Percentiles rank a stretch among this genome's conserved stretches.
Conservation (phyloP, 805 yeast species). For the Yarrowia bubula region DNA sequence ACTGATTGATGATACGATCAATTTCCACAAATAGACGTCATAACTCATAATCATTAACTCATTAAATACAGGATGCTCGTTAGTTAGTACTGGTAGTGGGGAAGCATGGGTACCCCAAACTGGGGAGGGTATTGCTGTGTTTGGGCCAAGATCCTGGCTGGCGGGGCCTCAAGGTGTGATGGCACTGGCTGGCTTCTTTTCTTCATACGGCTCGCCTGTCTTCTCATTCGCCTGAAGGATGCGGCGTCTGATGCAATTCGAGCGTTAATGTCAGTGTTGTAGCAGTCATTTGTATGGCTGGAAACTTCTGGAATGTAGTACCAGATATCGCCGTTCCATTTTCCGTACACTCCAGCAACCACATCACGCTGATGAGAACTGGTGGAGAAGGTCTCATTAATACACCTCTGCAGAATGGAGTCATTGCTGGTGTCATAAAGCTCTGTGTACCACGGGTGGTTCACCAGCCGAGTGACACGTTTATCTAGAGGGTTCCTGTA, state of each 20-base stretch:
- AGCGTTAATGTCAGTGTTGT: not conserved
- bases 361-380: not conserved
- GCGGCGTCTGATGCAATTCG: conserved; percentile 3
- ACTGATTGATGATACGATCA: too few species aligned
- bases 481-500: not conserved
- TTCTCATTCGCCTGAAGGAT: conserved; percentile 2
- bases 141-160: not conserved
- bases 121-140: not conserved
- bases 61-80: not conserved
- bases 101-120: not conserved
- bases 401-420: not conserved
- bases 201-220: not conserved
- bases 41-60: conserved; percentile 16
- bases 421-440: conserved; percentile 6
- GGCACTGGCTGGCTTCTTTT: not conserved
- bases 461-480: not conserved
- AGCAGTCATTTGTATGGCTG: conserved; percentile 5
- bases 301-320: not conserved
- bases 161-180: not conserved
- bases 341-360: not conserved
- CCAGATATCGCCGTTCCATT: conserved; percentile 20
- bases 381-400: not conserved
- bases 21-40: not conserved
- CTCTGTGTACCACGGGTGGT: conserved; percentile 11
- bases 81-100: conserved; percentile 11